Evolutionary conservation across 345 rosid genomes (phyloP).

Genomic region (Linum trigynum): DNA sequence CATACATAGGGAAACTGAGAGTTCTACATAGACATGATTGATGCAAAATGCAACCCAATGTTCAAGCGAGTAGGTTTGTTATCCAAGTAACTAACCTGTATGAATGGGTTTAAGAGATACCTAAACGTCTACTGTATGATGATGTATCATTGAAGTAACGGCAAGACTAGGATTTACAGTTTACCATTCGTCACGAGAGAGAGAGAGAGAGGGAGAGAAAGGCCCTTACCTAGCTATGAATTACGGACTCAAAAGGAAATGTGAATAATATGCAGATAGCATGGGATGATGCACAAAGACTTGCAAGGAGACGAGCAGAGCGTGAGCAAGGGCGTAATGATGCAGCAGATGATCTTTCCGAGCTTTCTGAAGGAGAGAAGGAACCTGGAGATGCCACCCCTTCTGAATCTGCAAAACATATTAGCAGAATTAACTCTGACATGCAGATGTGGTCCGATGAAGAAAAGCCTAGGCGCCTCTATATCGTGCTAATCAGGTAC

Average conservation of each 20-base stretch:
- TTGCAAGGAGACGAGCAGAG: constrained; percentile 49
- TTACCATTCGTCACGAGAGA: no score
- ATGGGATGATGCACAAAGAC: constrained; percentile 57
- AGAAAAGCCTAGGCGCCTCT: constrained; percentile 48
- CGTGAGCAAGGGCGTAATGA: constrained; percentile 70
- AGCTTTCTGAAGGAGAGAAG: constrained; percentile 80
- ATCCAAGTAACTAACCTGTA: no score
- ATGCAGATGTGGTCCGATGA: constrained; percentile 62
- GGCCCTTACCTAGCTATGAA: no score
- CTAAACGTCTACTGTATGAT: no score
- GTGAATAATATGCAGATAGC: constrained; percentile 34
- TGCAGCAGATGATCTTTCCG: constrained; percentile 69
- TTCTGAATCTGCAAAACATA: constrained; percentile 31
- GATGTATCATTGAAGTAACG: no score
- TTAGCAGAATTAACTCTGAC: constrained; percentile 53
- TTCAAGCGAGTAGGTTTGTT: no score
- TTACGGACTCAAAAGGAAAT: neutral
- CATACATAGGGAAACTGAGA: no score
- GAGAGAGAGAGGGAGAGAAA: no score
- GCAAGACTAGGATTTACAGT: no score
- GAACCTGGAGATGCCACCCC: constrained; percentile 37
- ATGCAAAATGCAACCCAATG: no score
- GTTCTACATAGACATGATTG: no score
- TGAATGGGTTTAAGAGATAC: no score
- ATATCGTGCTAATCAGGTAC: constrained; percentile 72